These are phyloP conservation scores for Curvularia spicifera DNA, from an alignment of 2,329 filamentous ascomycete species.

Conservation along the genomic window DNA sequence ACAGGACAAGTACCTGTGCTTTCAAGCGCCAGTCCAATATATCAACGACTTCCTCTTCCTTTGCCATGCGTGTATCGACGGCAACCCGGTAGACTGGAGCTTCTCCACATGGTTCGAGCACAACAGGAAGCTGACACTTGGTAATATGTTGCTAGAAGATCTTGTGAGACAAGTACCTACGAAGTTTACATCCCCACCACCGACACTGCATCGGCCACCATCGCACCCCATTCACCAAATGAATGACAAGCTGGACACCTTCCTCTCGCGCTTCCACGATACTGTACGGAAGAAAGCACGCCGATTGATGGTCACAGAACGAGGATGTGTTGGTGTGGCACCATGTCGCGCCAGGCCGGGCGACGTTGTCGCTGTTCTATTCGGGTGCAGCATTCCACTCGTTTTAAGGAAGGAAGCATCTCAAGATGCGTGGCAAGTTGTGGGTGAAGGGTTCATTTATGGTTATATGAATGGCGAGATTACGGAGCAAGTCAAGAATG, in stretches of 20 bases:
- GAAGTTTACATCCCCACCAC: conserved; percentile 5
- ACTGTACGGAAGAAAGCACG: conserved; percentile 41
- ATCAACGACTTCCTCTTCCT: conserved; percentile 36
- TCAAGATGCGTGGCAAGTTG: conserved; percentile 32
- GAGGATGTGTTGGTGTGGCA: conserved; percentile 37
- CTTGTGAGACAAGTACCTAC: conserved; percentile 20
- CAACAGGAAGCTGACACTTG: conserved; percentile 29
- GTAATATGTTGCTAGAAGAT: conserved; percentile 23
- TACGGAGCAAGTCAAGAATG: conserved; percentile 19
- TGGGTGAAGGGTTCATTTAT: conserved; percentile 40
- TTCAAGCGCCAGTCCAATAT: conserved; percentile 33
- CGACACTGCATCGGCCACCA: conserved; percentile 21
- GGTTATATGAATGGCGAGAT: conserved; percentile 41
- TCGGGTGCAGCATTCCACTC: conserved; percentile 48
- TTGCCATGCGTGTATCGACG: conserved; percentile 31
- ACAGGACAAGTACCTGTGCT: conserved; percentile 42
- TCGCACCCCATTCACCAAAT: conserved; percentile 24
- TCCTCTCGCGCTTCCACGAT: conserved; percentile 39
- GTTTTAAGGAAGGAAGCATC: conserved; percentile 29
- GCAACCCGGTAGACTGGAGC: conserved; percentile 30
- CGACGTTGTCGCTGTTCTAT: conserved; percentile 42
- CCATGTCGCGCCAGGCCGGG: conserved; percentile 37
- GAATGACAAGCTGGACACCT: conserved; percentile 31
- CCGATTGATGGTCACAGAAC: conserved; percentile 34
- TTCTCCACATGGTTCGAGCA: conserved; percentile 39